Evolutionary conservation across 495 filamentous ascomycete genomes (phyloP).

Genomic region (Clavariopsis aquatica): DNA sequence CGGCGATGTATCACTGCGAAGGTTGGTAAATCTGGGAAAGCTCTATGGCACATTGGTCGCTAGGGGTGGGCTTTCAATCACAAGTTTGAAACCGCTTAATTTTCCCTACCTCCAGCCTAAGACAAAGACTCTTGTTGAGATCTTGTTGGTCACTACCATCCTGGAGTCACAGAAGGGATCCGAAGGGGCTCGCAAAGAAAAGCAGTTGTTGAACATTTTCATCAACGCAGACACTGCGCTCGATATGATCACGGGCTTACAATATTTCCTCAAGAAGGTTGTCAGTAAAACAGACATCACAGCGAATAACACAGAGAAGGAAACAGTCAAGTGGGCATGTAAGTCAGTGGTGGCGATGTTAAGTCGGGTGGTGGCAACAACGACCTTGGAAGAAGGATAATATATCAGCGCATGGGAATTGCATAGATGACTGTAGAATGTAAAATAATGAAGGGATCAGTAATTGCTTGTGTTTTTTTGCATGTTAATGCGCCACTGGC

Average conservation of each 20-base stretch:
- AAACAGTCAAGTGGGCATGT: conserved; percentile 70
- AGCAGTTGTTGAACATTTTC: conserved; percentile 66
- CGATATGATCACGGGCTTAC: conserved; percentile 67
- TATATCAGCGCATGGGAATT: conserved; percentile 2
- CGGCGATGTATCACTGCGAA: conserved; percentile 56
- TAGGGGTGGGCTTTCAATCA: conserved; percentile 63
- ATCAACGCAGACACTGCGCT: conserved; percentile 59
- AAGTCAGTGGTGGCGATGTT: conserved; percentile 56
- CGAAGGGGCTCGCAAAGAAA: conserved; percentile 50
- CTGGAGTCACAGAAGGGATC: conserved; percentile 57
- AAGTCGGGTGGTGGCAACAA: conserved; percentile 35
- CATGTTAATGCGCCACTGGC: background rate
- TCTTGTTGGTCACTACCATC: conserved; percentile 74
- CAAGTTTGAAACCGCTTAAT: conserved; percentile 74
- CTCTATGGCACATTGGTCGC: conserved; percentile 77
- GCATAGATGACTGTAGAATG: conserved; percentile 1
- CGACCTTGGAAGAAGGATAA: conserved; percentile 9
- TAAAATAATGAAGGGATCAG: conserved; percentile 8
- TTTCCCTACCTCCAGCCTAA: conserved; percentile 74
- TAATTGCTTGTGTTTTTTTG: background rate
- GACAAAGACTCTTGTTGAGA: conserved; percentile 74
- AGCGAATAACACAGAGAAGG: conserved; percentile 59
- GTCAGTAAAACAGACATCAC: conserved; percentile 74
- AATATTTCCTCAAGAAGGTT: conserved; percentile 73
- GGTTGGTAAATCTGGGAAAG: conserved; percentile 85